Conservation (phyloP, 495 filamentous ascomycete species). For the Aspergillus homomorphus region DNA sequence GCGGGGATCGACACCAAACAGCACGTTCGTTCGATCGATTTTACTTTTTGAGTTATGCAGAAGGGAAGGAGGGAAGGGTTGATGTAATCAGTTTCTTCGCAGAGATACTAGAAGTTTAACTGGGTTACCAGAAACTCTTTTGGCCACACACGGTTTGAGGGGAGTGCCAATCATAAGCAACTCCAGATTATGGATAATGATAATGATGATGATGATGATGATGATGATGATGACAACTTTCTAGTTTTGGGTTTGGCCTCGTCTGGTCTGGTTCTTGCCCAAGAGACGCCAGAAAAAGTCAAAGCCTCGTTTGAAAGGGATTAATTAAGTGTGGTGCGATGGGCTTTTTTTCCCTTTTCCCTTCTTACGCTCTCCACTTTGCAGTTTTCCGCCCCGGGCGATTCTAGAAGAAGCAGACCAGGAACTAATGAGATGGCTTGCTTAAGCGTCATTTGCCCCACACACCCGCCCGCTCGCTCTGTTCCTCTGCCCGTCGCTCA, state of each 20-base stretch:
- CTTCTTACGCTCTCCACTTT: background rate
- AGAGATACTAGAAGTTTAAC: too few relatives aligned
- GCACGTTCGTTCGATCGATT: background rate
- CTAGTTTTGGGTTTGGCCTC: too few relatives aligned
- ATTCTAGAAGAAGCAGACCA: conserved; percentile 21
- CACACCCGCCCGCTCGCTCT: conserved; percentile 19
- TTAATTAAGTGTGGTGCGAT: background rate
- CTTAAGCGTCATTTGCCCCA: conserved; percentile 15
- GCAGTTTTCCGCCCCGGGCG: conserved; percentile 5
- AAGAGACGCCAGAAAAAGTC: background rate
- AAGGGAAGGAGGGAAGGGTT: background rate
- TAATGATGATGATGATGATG: background rate
- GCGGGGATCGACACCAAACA: background rate
- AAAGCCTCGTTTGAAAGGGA: background rate
- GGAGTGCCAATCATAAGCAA: too few relatives aligned
- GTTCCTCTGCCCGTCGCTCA: background rate
- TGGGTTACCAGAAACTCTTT: too few relatives aligned
- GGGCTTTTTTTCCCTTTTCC: background rate
- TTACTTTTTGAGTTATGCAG: background rate
- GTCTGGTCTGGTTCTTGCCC: too few relatives aligned
- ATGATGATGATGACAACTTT: too few relatives aligned
- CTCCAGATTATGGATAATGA: background rate
- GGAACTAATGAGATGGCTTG: conserved; percentile 17
- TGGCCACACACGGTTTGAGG: too few relatives aligned
- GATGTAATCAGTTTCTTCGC: background rate